phyloP scores from a whole-genome alignment of 768 basidiomycete species.

The Hygrocybe coccinea region DNA sequence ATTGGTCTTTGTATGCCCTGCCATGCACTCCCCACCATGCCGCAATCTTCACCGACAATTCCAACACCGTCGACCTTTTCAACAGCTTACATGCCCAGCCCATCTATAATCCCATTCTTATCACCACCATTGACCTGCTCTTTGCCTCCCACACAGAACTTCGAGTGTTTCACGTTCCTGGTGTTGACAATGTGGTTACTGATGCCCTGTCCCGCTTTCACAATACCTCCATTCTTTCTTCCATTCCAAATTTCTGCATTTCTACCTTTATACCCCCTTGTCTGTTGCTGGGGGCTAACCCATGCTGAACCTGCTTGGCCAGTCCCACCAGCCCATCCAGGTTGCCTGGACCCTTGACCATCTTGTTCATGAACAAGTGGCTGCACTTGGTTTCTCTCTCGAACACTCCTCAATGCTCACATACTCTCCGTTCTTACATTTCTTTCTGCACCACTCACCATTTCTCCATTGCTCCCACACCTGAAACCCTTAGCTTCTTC shows the following conservation, averaged over 20 bases:
- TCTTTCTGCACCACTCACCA: too few relatives aligned
- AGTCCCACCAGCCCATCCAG: too few relatives aligned
- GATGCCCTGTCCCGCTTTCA: slow-evolving; percentile 13
- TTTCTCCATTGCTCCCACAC: too few relatives aligned
- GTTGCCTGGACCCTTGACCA: too few relatives aligned
- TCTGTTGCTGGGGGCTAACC: background rate
- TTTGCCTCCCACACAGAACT: slow-evolving; percentile 4
- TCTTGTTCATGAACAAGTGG: too few relatives aligned
- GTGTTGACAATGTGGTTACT: slow-evolving; percentile 13
- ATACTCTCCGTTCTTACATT: too few relatives aligned
- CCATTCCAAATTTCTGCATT: too few relatives aligned
- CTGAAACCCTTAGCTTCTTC: too few relatives aligned
- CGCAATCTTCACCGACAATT: slow-evolving; percentile 1
- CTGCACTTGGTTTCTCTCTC: too few relatives aligned
- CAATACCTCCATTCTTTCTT: too few relatives aligned
- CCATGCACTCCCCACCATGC: slow-evolving; percentile 21
- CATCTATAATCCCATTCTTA: slow-evolving; percentile 18
- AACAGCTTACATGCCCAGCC: slow-evolving; percentile 8
- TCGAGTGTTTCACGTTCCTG: slow-evolving; percentile 13
- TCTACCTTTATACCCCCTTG: slow-evolving; percentile 13
- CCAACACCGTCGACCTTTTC: slow-evolving; percentile 8
- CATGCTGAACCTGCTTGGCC: too few relatives aligned
- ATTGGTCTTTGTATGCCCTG: slow-evolving; percentile 10
- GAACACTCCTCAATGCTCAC: too few relatives aligned
- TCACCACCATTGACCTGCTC: slow-evolving; percentile 13